Percentiles rank a stretch among this genome's conserved stretches.
Conservation (phyloP, 1,139 yeast genomes). For the Arxiozyma slooffiae region DNA sequence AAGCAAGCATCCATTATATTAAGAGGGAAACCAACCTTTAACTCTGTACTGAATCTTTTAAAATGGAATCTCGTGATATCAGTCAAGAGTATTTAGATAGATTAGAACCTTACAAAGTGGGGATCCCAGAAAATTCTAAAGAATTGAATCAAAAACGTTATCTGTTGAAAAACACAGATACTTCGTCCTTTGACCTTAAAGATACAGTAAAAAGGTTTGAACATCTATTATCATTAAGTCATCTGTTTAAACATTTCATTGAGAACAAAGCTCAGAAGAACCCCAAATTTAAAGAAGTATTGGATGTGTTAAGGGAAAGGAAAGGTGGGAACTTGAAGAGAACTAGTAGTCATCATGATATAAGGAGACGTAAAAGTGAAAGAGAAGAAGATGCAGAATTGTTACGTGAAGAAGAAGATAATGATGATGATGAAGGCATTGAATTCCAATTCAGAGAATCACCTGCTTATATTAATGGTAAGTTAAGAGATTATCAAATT, state of each 20-base stretch:
- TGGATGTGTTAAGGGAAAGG: conserved; percentile 43
- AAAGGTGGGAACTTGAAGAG: conserved; percentile 15
- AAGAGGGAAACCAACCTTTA: neutral
- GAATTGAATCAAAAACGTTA: conserved; percentile 34
- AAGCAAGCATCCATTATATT: neutral
- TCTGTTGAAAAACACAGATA: conserved; percentile 23
- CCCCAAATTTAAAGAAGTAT: conserved; percentile 49
- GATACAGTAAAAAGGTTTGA: conserved; percentile 75
- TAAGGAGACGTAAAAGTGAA: conserved; percentile 56
- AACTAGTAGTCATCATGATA: conserved; percentile 21
- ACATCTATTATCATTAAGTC: conserved; percentile 72
- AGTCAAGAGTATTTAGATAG: conserved; percentile 15
- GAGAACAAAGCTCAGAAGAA: conserved; percentile 73
- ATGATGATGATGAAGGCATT: conserved; percentile 15
- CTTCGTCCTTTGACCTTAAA: conserved; percentile 44
- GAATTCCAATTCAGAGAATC: conserved; percentile 35
- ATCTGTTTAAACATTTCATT: conserved; percentile 78
- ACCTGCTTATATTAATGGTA: conserved; percentile 64
- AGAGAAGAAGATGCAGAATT: conserved; percentile 88
- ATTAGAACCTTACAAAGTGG: conserved; percentile 20
- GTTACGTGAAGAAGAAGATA: conserved; percentile 46
- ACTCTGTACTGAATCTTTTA: too few species aligned
- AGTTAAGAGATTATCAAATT: conserved; percentile 67
- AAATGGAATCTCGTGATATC: neutral
- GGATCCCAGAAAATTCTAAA: conserved; percentile 15